Evolutionary conservation across 78 protist genomes (phyloP).

Genomic region (Corallochytrium limacisporum): DNA sequence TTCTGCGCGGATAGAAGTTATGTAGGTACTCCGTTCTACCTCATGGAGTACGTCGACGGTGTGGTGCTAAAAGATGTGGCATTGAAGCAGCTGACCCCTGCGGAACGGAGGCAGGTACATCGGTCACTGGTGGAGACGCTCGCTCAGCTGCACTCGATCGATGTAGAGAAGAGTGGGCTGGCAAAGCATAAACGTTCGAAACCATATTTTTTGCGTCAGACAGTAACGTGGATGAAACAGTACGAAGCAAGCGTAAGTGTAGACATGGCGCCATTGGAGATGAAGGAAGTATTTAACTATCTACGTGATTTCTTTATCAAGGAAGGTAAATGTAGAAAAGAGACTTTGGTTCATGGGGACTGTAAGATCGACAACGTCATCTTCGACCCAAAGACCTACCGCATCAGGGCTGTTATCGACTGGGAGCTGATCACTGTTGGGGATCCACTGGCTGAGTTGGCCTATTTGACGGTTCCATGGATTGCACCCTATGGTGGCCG

Average conservation of each 20-base stretch:
- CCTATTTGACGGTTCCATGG: background rate
- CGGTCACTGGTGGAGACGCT: background rate
- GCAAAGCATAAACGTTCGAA: background rate
- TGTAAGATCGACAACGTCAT: conserved; percentile 20
- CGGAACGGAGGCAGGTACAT: background rate
- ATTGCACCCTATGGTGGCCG: background rate
- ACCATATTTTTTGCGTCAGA: background rate
- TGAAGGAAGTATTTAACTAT: background rate
- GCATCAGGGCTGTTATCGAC: conserved; percentile 37
- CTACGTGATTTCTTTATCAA: no score
- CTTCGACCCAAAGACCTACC: conserved; percentile 4
- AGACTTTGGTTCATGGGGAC: no score
- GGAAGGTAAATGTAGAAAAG: no score
- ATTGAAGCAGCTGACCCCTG: background rate
- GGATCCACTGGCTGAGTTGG: background rate
- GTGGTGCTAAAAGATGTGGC: conserved; percentile 12
- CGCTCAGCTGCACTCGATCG: no score
- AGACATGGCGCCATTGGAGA: background rate
- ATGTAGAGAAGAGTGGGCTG: no score
- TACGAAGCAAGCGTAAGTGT: background rate
- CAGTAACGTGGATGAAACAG: background rate
- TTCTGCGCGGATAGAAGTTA: conserved; percentile 26
- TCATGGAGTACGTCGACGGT: conserved; percentile 29
- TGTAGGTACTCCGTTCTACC: conserved; percentile 45
- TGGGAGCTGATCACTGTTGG: conserved; percentile 39